Percentiles rank a stretch among this genome's conserved stretches.
These are phyloP conservation scores for Penicillium egyptiacum DNA, from an alignment of 495 filamentous ascomycete genomes.

Conservation along the genomic window DNA sequence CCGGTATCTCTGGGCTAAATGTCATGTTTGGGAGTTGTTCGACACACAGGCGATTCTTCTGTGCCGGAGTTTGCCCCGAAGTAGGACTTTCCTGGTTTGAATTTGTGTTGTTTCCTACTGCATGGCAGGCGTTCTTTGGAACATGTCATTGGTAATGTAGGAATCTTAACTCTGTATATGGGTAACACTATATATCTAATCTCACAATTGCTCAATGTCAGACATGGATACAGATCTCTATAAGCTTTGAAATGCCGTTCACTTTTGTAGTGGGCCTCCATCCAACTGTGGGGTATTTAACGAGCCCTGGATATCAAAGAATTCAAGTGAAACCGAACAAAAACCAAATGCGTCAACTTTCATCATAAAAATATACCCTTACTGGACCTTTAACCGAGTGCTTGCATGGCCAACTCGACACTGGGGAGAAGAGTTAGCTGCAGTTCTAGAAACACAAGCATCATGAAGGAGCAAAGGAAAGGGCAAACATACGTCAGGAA, in stretches of 20 bases:
- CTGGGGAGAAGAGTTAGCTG: conserved; percentile 27
- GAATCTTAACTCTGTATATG: background rate
- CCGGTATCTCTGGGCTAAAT: no score
- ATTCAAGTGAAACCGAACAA: conserved; percentile 18
- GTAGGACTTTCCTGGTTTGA: no score
- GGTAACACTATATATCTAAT: background rate
- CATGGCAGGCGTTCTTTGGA: background rate
- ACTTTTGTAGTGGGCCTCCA: conserved; percentile 26
- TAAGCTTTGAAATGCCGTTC: conserved; percentile 13
- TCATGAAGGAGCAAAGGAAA: background rate
- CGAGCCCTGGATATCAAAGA: conserved; percentile 37
- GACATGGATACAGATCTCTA: conserved; percentile 15
- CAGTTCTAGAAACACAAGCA: background rate
- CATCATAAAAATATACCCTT: conserved; percentile 13
- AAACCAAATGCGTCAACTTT: conserved; percentile 19
- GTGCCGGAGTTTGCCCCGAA: no score
- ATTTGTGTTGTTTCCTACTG: background rate
- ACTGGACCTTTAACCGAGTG: conserved; percentile 34
- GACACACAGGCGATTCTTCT: background rate
- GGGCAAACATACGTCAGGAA: conserved; percentile 68
- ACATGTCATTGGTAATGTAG: background rate
- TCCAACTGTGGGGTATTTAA: conserved; percentile 24
- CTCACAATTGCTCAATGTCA: conserved; percentile 1
- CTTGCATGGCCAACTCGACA: conserved; percentile 50
- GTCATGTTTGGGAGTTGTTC: no score